phyloP scores from a whole-genome alignment of 1,284 basidiomycete genomes.

The Sphagnurus paluster region DNA sequence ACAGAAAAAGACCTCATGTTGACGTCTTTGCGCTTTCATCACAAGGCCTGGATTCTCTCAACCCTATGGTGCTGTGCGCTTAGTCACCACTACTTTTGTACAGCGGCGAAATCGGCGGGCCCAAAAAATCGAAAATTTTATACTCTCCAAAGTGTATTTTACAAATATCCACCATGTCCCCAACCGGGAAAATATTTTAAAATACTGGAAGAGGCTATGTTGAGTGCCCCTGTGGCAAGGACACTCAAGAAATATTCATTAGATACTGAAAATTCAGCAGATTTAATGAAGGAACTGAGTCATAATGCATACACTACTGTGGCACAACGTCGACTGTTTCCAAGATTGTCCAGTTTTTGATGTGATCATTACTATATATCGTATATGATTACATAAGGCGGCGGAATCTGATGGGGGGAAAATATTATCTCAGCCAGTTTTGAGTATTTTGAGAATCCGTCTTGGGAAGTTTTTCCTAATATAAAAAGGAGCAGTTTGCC shows the following conservation, averaged over 20 bases:
- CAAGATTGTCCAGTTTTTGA: neutral
- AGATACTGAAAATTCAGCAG: too few species aligned
- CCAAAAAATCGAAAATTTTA: neutral
- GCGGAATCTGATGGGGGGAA: neutral
- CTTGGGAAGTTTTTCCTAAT: neutral
- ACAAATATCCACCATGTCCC: neutral
- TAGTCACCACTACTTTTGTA: neutral
- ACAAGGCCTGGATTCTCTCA: too few species aligned
- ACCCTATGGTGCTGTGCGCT: conserved; percentile 1
- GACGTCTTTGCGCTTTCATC: too few species aligned
- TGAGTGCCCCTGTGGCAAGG: too few species aligned
- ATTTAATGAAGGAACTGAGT: too few species aligned
- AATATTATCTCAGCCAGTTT: conserved; percentile 5
- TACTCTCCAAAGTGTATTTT: neutral
- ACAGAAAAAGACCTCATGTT: too few species aligned
- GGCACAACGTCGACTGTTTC: too few species aligned
- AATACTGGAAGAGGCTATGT: too few species aligned
- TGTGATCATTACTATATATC: neutral
- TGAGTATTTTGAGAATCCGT: conserved; percentile 2
- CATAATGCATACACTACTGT: too few species aligned
- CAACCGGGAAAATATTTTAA: too few species aligned
- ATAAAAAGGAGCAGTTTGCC: conserved; percentile 1
- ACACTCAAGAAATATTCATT: too few species aligned
- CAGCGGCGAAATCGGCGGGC: neutral
- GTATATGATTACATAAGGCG: neutral